Percentiles rank a stretch among this genome's conserved stretches.
Evolutionary conservation across 192 early-diverging fungal species (phyloP).

Genomic region (Umbelopsis sp.): DNA sequence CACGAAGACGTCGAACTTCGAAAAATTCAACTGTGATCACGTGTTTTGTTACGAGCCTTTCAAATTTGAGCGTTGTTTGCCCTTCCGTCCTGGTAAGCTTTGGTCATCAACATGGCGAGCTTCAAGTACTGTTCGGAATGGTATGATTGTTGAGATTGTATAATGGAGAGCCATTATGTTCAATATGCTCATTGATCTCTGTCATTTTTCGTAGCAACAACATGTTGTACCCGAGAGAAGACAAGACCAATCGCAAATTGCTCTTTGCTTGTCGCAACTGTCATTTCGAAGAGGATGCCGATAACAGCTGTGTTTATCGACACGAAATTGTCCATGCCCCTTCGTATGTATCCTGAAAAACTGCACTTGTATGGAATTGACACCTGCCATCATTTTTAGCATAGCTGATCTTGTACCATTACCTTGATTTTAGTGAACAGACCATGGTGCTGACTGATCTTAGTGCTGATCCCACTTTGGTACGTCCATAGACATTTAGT

Average conservation of each 20-base stretch:
- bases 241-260: slow-evolving; percentile 52
- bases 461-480: slow-evolving; percentile 74
- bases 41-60: background rate
- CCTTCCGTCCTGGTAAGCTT: background rate
- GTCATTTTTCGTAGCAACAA: slow-evolving; percentile 61
- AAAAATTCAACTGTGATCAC: background rate
- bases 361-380: no score
- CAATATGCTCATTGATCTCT: background rate
- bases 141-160: slow-evolving; percentile 29
- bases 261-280: slow-evolving; percentile 82
- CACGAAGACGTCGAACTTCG: background rate
- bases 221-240: slow-evolving; percentile 79
- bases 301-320: slow-evolving; percentile 72
- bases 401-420: background rate
- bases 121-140: slow-evolving; percentile 58
- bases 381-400: no score
- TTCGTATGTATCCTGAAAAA: slow-evolving; percentile 43
- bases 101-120: slow-evolving; percentile 41
- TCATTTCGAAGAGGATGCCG: slow-evolving; percentile 68
- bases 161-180: background rate
- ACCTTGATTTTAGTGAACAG: slow-evolving; percentile 49
- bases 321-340: slow-evolving; percentile 68
- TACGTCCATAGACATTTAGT: slow-evolving; percentile 20
- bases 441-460: slow-evolving; percentile 78
- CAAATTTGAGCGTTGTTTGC: background rate